Percentiles rank a stretch among this genome's conserved stretches.
phyloP scores from a whole-genome alignment of 1,139 yeast genomes.

The Protomyces gravidus region DNA sequence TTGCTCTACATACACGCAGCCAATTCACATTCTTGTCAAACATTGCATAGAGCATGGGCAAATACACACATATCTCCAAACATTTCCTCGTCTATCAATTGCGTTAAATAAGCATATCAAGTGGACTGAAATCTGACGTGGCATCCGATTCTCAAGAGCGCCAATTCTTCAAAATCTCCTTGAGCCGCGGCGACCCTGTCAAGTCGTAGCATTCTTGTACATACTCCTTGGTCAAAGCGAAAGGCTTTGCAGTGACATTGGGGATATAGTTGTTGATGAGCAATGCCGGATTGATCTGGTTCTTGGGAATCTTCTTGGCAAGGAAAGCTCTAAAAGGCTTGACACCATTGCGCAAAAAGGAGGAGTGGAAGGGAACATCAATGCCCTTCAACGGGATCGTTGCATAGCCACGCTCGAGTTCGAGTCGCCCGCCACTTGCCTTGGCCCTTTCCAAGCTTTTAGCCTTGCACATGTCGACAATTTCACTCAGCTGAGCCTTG shows the following conservation, averaged over 20 bases:
- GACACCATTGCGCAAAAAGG: conserved; percentile 95
- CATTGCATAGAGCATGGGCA: too few species aligned
- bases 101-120: too few species aligned
- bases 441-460: conserved; percentile 83
- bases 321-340: conserved; percentile 98
- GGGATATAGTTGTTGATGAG: conserved; percentile 95
- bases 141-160: conserved; percentile 45
- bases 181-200: conserved; percentile 87
- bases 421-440: conserved; percentile 57
- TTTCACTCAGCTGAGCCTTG: conserved; percentile 78
- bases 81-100: neutral
- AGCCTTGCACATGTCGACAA: conserved; percentile 76
- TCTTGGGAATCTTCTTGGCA: conserved; percentile 90
- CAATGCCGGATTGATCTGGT: conserved; percentile 90
- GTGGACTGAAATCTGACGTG: too few species aligned
- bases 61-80: too few species aligned
- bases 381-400: conserved; percentile 97
- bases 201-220: conserved; percentile 90
- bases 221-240: conserved; percentile 90
- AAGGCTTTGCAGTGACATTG: conserved; percentile 96
- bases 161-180: conserved; percentile 90
- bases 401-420: conserved; percentile 95
- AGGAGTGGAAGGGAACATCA: conserved; percentile 98
- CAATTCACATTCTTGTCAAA: too few species aligned
- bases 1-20: too few species aligned